Base-by-base conservation (phyloP, 768 basidiomycete genomes). In the Sarcodon aspratus region DNA sequence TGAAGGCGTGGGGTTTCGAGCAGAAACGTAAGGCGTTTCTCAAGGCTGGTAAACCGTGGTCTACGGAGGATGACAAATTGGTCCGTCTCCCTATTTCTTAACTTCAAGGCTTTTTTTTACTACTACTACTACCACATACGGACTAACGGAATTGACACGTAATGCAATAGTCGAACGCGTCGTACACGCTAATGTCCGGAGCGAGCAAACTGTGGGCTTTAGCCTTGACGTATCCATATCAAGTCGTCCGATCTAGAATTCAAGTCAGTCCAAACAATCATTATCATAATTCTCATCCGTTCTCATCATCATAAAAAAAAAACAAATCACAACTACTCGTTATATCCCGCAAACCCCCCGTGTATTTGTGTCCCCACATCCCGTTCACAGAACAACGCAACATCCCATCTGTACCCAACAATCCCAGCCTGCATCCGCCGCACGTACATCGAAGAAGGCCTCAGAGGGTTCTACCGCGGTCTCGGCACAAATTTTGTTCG, bases 181-280 rank as follows among this genome's bases (percentile, higher is more conserved):
- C 91, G 33, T 98, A 98, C 67, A 89, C 92, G 7, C 53, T 88
- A 36, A 95, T 97, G 78, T 95, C 91, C 0, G 95, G 89, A 15
- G 74, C 78, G 18, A 93, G 92, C 55, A 98, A 98, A 65, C 67
- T 96, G 6, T 74, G 76, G 17, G 91, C 96, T 0, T 77, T 98
- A 37, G 66, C 78, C 6, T 55, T 81, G 17, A 99, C 96, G 33
- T 99, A 99, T 63, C 96, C 96, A 7, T 98, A 98, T 63, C 96
- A 99, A 68, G 96, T 99, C 40, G 74, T 99, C 37, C 80, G 95
- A 48, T 93, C 95, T 2, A 79, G 94, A 46, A 78, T 98, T 61
- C 95, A 98, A 66, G 94, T 91, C 49, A 33, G 74, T 61, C 12
- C 15, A 1, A 51, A 32, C 48, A 32, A 27, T 27, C 5, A 27